phyloP scores from a whole-genome alignment of 176 grass and related monocot species.

The Neostapfia colusana region DNA sequence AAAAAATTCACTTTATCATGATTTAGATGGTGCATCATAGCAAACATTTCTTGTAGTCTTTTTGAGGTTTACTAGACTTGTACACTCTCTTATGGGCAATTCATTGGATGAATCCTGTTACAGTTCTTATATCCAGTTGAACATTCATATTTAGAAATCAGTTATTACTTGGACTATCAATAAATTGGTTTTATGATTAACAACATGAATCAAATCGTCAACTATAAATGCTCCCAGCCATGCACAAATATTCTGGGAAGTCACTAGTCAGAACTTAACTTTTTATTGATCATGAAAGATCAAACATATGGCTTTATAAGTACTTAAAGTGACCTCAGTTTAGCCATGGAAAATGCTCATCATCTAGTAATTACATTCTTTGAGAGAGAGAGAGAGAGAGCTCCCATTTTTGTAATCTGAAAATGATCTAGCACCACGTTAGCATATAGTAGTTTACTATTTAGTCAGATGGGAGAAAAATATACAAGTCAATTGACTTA shows the following conservation, averaged over 20 bases:
- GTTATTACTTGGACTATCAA: background rate
- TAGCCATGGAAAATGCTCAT: slow-evolving; percentile 7
- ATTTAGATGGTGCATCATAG: background rate
- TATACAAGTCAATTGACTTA: slow-evolving; percentile 7
- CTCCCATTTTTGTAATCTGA: slow-evolving; percentile 14
- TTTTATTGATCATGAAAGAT: background rate
- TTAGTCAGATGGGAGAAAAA: slow-evolving; percentile 30
- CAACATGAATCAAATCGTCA: background rate
- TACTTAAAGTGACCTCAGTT: slow-evolving; percentile 7
- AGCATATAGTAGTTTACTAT: background rate
- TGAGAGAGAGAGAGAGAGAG: too few relatives aligned
- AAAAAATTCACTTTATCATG: background rate
- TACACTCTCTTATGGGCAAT: background rate
- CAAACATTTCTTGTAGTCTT: background rate
- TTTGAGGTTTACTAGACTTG: background rate
- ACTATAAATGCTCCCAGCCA: background rate
- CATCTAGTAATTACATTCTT: background rate
- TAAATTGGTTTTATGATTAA: slow-evolving; percentile 6
- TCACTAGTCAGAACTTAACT: background rate
- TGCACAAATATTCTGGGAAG: slow-evolving; percentile 10
- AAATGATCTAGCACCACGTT: slow-evolving; percentile 10
- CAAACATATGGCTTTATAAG: slow-evolving; percentile 13
- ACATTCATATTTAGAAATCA: background rate
- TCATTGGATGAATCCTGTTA: background rate
- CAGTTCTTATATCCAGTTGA: background rate